Evolutionary conservation across 2,329 filamentous ascomycete species (phyloP).

Genomic region (Pseudocercospora vitis): DNA sequence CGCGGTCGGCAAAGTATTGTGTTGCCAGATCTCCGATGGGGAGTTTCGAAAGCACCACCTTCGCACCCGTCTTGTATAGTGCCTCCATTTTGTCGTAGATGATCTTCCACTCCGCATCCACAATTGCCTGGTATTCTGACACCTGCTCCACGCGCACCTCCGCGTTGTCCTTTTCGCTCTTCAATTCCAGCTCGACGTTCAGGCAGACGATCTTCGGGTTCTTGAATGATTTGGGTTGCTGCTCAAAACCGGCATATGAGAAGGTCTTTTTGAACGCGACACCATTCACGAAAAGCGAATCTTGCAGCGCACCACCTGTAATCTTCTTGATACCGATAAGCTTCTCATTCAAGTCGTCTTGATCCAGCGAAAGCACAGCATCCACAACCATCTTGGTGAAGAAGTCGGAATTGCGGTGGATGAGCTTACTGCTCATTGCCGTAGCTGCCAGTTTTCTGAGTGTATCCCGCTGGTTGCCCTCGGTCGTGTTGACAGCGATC

Average conservation of each 20-base stretch:
- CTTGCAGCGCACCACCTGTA: slow-evolving; percentile 90
- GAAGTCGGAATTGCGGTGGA: slow-evolving; percentile 93
- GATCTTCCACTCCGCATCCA: slow-evolving; percentile 99
- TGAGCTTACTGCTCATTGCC: slow-evolving; percentile 99
- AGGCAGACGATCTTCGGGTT: slow-evolving; percentile 96
- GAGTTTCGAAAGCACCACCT: slow-evolving; percentile 95
- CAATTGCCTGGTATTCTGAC: slow-evolving; percentile 98
- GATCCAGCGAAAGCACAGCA: slow-evolving; percentile 90
- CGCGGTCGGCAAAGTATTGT: slow-evolving; percentile 91
- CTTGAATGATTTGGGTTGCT: slow-evolving; percentile 93
- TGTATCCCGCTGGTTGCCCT: slow-evolving; percentile 82
- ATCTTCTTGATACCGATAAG: slow-evolving; percentile 99
- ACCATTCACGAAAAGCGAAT: slow-evolving; percentile 94
- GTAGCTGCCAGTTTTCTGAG: slow-evolving; percentile 86
- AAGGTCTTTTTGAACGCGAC: slow-evolving; percentile 99
- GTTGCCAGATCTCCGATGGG: slow-evolving; percentile 97
- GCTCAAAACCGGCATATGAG: slow-evolving; percentile 97
- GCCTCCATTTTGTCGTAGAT: slow-evolving; percentile 99
- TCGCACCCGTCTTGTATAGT: slow-evolving; percentile 87
- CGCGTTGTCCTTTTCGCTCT: slow-evolving; percentile 98
- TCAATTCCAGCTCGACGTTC: slow-evolving; percentile 96
- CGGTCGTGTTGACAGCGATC: slow-evolving; percentile 82
- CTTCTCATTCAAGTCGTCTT: slow-evolving; percentile 96
- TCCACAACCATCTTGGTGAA: slow-evolving; percentile 99
- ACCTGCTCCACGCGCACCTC: slow-evolving; percentile 98